phyloP scores from a whole-genome alignment of 768 basidiomycete genomes.

The Pisolithus orientalis region DNA sequence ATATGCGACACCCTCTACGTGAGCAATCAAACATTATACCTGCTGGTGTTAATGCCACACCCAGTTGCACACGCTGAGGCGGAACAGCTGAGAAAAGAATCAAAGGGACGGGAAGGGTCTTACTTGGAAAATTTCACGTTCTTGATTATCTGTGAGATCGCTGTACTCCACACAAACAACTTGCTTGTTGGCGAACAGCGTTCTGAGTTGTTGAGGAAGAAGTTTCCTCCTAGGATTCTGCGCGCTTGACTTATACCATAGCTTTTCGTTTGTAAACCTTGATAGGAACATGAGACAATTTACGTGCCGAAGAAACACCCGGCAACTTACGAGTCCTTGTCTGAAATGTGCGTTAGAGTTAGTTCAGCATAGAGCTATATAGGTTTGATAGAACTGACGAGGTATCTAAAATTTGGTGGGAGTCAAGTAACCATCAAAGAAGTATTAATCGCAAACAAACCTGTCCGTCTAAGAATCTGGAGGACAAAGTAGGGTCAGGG shows the following conservation, averaged over 20 bases:
- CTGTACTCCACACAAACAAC: conserved; percentile 51
- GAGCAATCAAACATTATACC: conserved; percentile 25
- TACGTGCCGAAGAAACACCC: not conserved
- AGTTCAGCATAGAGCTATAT: conserved; percentile 3
- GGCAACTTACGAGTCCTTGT: conserved; percentile 34
- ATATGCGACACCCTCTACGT: not conserved
- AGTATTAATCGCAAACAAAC: conserved; percentile 32
- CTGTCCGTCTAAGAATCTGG: conserved; percentile 50
- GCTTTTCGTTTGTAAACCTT: conserved; percentile 30
- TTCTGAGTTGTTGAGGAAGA: conserved; percentile 28
- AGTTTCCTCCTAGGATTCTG: conserved; percentile 21
- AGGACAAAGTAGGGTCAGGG: not conserved
- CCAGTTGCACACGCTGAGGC: conserved; percentile 44
- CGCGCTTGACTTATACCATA: conserved; percentile 29
- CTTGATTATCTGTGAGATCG: conserved; percentile 43
- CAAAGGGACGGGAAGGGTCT: conserved; percentile 1
- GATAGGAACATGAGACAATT: not conserved
- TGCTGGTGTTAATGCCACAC: conserved; percentile 43
- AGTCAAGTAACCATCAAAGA: not conserved
- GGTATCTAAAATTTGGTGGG: conserved; percentile 31
- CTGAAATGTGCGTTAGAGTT: conserved; percentile 15
- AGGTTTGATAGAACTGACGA: conserved; percentile 26
- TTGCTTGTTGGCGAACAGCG: conserved; percentile 38
- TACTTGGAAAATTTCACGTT: conserved; percentile 63
- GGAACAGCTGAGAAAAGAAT: not conserved